phyloP scores from a whole-genome alignment of 2,329 filamentous ascomycete species.

The Grosmannia clavigera region DNA sequence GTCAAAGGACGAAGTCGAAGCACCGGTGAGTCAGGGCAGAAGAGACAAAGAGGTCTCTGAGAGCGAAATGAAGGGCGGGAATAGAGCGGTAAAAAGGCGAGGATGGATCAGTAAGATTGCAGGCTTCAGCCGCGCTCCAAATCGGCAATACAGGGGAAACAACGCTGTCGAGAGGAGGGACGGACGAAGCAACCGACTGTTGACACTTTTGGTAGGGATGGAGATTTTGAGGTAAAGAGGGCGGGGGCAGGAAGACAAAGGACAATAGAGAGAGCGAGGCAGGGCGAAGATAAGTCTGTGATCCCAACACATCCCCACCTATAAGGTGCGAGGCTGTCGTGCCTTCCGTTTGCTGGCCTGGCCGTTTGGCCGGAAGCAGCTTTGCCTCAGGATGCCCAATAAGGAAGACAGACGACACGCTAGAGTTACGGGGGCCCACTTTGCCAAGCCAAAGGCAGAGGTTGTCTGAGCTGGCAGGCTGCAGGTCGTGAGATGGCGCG shows the following conservation, averaged over 20 bases:
- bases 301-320: neutral
- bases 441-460: neutral
- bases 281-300: neutral
- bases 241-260: neutral
- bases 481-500: neutral
- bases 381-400: neutral
- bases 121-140: neutral
- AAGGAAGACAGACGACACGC: neutral
- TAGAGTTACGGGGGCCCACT: neutral
- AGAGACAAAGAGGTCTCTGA: neutral
- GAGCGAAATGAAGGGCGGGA: neutral
- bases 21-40: neutral
- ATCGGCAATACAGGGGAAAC: neutral
- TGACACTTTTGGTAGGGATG: neutral
- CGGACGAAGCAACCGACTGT: neutral
- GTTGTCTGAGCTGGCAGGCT: neutral
- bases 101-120: neutral
- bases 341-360: neutral
- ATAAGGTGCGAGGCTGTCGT: neutral
- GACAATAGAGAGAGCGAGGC: neutral
- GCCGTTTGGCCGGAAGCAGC: neutral
- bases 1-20: neutral
- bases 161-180: neutral
- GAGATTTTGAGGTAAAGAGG: neutral
- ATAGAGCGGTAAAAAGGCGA: neutral